phyloP scores from a whole-genome alignment of 352 stramenopile genomes.

The Pythium vanterpoolii region DNA sequence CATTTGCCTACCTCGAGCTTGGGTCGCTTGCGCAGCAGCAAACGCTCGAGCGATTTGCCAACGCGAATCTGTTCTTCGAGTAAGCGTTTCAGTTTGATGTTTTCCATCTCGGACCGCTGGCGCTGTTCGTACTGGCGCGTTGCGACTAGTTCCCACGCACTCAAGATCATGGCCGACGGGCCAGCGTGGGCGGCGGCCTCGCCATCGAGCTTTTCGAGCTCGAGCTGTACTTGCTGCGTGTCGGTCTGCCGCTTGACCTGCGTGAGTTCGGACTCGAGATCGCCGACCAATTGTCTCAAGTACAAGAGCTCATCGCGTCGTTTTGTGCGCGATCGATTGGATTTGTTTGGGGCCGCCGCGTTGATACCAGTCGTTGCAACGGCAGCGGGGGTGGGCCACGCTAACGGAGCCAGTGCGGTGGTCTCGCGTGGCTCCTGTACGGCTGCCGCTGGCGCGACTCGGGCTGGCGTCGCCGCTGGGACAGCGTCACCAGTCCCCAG shows the following conservation, averaged over 20 bases:
- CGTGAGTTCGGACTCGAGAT: background rate
- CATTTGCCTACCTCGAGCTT: conserved; percentile 11
- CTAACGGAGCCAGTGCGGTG: background rate
- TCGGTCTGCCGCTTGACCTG: background rate
- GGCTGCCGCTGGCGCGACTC: background rate
- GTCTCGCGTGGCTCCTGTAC: background rate
- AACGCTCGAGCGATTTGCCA: conserved; percentile 13
- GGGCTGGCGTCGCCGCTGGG: too few species aligned
- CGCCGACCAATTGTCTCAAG: conserved; percentile 1
- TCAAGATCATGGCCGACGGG: too few species aligned
- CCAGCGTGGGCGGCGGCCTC: too few species aligned
- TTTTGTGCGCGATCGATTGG: too few species aligned
- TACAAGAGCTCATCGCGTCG: conserved; percentile 15
- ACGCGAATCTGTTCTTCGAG: conserved; percentile 20
- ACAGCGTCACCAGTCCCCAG: too few species aligned
- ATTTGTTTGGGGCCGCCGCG: background rate
- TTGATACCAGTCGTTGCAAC: background rate
- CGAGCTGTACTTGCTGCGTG: too few species aligned
- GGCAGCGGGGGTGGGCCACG: background rate
- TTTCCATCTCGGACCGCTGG: conserved; percentile 10
- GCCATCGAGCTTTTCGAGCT: too few species aligned
- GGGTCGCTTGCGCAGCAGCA: conserved; percentile 10
- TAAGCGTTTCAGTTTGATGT: conserved; percentile 9
- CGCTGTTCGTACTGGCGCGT: conserved; percentile 13
- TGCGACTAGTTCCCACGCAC: conserved; percentile 16